These are phyloP conservation scores for Phytophthora capsici DNA, from an alignment of 352 stramenopile genomes.

Conservation along the genomic window DNA sequence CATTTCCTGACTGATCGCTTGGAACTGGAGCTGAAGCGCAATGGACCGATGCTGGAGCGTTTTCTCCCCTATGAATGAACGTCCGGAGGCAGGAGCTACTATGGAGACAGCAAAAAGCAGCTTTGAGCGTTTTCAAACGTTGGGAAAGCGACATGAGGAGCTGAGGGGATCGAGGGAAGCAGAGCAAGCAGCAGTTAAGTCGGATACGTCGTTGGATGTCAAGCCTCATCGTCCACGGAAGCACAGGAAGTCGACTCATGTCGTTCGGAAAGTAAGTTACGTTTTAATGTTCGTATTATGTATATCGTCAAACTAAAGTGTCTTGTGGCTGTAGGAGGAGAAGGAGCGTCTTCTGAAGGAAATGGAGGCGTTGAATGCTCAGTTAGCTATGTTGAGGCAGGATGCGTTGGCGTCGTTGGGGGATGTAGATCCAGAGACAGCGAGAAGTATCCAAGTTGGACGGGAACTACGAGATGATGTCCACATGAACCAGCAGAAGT, in stretches of 20 bases:
- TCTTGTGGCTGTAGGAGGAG: constrained; percentile 28
- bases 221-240: constrained; percentile 19
- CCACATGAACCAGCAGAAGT: constrained; percentile 35
- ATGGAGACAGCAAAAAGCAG: neutral
- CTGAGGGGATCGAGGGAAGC: neutral
- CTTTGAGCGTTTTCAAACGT: neutral
- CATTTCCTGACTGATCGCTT: neutral
- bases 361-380: constrained; percentile 25
- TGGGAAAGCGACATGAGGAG: constrained; percentile 27
- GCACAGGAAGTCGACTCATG: constrained; percentile 35
- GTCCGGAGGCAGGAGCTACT: neutral
- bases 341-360: constrained; percentile 39
- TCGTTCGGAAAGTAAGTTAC: constrained; percentile 21
- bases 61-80: neutral
- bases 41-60: constrained; percentile 25
- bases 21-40: neutral
- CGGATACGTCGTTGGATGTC: neutral
- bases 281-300: too few relatives aligned
- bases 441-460: constrained; percentile 20
- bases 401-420: constrained; percentile 22
- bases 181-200: neutral
- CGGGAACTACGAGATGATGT: constrained; percentile 31
- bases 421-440: constrained; percentile 16
- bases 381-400: constrained; percentile 39
- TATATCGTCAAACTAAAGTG: too few relatives aligned